These are phyloP conservation scores for Lichtheimia ramosa DNA, from an alignment of 371 early-diverging fungal genomes.

Conservation along the genomic window DNA sequence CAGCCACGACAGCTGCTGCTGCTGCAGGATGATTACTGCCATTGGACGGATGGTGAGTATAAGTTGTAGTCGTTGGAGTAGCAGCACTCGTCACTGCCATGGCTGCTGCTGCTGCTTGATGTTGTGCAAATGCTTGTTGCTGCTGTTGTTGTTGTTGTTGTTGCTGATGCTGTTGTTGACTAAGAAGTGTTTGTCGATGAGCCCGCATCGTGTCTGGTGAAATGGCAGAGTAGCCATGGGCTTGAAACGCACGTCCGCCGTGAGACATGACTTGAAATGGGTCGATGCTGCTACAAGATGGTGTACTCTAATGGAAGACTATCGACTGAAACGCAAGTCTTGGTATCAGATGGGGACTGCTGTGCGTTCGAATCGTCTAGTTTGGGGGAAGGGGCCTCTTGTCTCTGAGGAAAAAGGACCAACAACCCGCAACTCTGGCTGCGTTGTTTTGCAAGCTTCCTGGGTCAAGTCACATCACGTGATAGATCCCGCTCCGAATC, in stretches of 20 bases:
- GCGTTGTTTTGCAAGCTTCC: too few species aligned
- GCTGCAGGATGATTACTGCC: conserved; percentile 12
- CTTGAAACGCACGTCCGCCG: conserved; percentile 19
- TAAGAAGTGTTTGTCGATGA: conserved; percentile 12
- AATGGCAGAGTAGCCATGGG: conserved; percentile 16
- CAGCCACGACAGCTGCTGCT: conserved; percentile 15
- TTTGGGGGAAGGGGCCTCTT: too few species aligned
- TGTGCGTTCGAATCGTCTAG: too few species aligned
- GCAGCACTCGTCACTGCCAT: conserved; percentile 11
- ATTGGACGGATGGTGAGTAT: conserved; percentile 3
- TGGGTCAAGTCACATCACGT: too few species aligned
- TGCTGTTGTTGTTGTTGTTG: conserved; percentile 13
- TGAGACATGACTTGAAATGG: conserved; percentile 14
- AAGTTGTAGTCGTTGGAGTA: neutral
- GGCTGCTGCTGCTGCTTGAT: conserved; percentile 7
- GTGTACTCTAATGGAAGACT: too few species aligned
- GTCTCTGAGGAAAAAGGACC: too few species aligned
- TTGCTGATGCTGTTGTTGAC: conserved; percentile 14
- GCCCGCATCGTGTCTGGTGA: conserved; percentile 15
- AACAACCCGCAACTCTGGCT: too few species aligned
- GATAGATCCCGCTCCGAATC: too few species aligned
- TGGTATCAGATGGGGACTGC: too few species aligned
- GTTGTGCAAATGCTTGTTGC: conserved; percentile 7
- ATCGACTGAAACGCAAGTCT: too few species aligned
- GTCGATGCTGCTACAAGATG: too few species aligned